These are phyloP conservation scores for Alternaria consortialis DNA, from an alignment of 2,329 filamentous ascomycete genomes.

Conservation along the genomic window DNA sequence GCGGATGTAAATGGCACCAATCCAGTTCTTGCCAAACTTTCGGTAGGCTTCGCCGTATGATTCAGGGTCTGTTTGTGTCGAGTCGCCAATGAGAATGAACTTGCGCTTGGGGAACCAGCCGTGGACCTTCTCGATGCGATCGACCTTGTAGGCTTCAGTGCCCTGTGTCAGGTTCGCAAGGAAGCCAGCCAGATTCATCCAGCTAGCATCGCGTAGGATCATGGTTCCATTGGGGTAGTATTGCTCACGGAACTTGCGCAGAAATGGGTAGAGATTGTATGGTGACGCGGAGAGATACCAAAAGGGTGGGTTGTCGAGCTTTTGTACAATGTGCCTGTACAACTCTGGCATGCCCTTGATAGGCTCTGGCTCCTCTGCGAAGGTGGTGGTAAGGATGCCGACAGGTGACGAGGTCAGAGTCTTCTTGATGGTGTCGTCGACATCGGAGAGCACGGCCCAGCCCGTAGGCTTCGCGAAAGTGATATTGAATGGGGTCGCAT, in stretches of 20 bases:
- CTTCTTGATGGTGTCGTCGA: conserved; percentile 95
- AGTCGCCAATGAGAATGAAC: conserved; percentile 88
- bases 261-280: conserved; percentile 91
- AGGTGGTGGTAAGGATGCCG: conserved; percentile 84
- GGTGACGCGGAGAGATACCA: conserved; percentile 95
- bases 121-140: conserved; percentile 79
- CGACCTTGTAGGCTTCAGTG: conserved; percentile 86
- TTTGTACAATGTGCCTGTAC: conserved; percentile 71
- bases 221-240: conserved; percentile 82
- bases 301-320: conserved; percentile 72
- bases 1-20: conserved; percentile 84
- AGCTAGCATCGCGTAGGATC: conserved; percentile 83
- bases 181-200: conserved; percentile 83
- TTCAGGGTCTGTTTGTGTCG: conserved; percentile 90
- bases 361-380: conserved; percentile 76
- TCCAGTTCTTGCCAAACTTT: conserved; percentile 75
- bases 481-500: conserved; percentile 70
- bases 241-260: conserved; percentile 74
- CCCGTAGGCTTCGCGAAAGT: conserved; percentile 78
- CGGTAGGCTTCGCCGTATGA: conserved; percentile 82
- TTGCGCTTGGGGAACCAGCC: conserved; percentile 79
- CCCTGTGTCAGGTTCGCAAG: conserved; percentile 80
- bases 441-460: conserved; percentile 86
- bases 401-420: conserved; percentile 82
- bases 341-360: conserved; percentile 85